Conservation (phyloP, 805 yeast genomes). For the Yamadazyma phyllophila region DNA sequence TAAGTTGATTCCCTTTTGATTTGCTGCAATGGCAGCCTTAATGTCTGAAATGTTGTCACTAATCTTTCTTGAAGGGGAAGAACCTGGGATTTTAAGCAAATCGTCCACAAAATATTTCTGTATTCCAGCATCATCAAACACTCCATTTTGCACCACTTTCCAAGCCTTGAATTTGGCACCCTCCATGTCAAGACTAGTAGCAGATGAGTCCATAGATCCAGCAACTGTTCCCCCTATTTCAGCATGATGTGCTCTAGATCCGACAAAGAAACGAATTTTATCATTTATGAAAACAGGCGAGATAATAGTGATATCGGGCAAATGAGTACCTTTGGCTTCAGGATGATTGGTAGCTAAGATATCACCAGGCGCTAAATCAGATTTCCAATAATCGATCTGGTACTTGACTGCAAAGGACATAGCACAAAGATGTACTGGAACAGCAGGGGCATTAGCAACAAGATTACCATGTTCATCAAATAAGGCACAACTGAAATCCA, state of each 20-base stretch:
- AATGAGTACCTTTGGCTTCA: conserved; percentile 79
- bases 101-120: conserved; percentile 16
- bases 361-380: conserved; percentile 67
- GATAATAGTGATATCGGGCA: conserved; percentile 56
- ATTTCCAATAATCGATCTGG: conserved; percentile 65
- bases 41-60: conserved; percentile 45
- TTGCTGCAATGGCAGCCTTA: conserved; percentile 85
- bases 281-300: conserved; percentile 22
- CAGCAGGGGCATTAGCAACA: conserved; percentile 86
- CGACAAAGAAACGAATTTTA: conserved; percentile 16
- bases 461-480: conserved; percentile 75
- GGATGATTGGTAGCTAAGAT: conserved; percentile 80
- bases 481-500: conserved; percentile 82
- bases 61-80: conserved; percentile 18
- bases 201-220: conserved; percentile 19
- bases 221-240: conserved; percentile 23
- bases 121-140: conserved; percentile 17
- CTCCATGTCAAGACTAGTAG: conserved; percentile 17
- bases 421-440: conserved; percentile 84
- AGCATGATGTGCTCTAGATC: conserved; percentile 24
- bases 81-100: conserved; percentile 24
- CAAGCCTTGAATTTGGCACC: conserved; percentile 18
- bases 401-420: conserved; percentile 77
- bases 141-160: conserved; percentile 17
- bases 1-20: conserved; percentile 73